phyloP scores from a whole-genome alignment of 805 yeast species.

The Yamadazyma tumulicola region DNA sequence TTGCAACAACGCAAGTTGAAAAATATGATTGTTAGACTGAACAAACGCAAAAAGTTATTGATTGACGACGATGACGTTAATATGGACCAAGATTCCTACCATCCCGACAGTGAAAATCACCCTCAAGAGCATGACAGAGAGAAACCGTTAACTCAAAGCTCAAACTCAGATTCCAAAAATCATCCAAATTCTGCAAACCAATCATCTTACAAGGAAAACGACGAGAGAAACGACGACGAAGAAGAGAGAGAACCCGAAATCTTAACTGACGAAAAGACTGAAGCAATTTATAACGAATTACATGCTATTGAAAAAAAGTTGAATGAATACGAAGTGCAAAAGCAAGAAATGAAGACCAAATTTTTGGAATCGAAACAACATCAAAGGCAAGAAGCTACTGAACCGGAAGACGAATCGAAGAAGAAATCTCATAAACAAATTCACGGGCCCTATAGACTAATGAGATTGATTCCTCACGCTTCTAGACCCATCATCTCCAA shows the following conservation, averaged over 20 bases:
- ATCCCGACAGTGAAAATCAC: not conserved
- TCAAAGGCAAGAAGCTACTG: constrained; percentile 8
- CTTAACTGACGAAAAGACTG: constrained; percentile 28
- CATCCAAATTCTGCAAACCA: too few species aligned
- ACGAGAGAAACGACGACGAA: constrained; percentile 13
- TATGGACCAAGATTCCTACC: constrained; percentile 1
- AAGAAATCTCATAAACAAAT: constrained; percentile 52
- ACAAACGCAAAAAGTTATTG: constrained; percentile 34
- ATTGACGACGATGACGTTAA: constrained; percentile 3
- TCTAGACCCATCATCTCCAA: constrained; percentile 69
- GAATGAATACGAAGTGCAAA: constrained; percentile 34
- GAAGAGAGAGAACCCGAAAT: constrained; percentile 22
- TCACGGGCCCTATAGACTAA: constrained; percentile 79
- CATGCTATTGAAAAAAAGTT: constrained; percentile 34
- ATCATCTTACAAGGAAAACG: constrained; percentile 1
- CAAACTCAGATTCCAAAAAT: not conserved
- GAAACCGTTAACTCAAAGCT: too few species aligned
- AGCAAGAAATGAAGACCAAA: constrained; percentile 31
- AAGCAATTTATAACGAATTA: constrained; percentile 30
- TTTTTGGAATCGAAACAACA: constrained; percentile 19
- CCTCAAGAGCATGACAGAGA: too few species aligned
- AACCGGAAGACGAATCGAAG: constrained; percentile 14
- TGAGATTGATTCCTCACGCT: constrained; percentile 81
- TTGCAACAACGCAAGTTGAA: constrained; percentile 58
- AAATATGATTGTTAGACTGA: constrained; percentile 39